A percentile compares a stretch with the other conserved stretches of the same genome.
phyloP scores from a whole-genome alignment of 2,329 filamentous ascomycete genomes.

The Cadophora malorum region DNA sequence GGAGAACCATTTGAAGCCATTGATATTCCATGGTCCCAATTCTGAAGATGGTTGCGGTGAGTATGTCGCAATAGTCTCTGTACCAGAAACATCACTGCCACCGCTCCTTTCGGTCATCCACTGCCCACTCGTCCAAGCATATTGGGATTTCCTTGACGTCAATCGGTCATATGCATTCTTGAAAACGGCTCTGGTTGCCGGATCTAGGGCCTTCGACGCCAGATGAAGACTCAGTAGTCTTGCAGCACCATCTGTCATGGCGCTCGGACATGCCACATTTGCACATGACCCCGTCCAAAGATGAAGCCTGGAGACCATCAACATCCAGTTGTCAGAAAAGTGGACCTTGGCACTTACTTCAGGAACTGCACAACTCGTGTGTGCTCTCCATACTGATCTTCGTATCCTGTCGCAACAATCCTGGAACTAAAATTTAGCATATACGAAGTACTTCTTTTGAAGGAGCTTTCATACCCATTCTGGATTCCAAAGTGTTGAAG shows the following conservation, averaged over 20 bases:
- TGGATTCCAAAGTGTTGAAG: slow-evolving; percentile 64
- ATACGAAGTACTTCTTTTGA: slow-evolving; percentile 29
- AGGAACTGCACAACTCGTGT: slow-evolving; percentile 66
- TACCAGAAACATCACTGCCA: slow-evolving; percentile 72
- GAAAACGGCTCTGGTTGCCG: slow-evolving; percentile 52
- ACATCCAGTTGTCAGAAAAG: background rate
- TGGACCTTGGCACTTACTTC: slow-evolving; percentile 43
- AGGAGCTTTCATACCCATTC: slow-evolving; percentile 51
- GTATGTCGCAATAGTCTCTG: slow-evolving; percentile 64
- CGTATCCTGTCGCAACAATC: slow-evolving; percentile 65
- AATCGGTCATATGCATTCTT: slow-evolving; percentile 60
- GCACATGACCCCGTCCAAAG: slow-evolving; percentile 34
- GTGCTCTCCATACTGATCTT: slow-evolving; percentile 56
- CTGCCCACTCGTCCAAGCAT: slow-evolving; percentile 74
- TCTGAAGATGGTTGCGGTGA: slow-evolving; percentile 24
- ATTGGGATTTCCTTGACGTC: slow-evolving; percentile 55
- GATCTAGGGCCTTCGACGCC: slow-evolving; percentile 38
- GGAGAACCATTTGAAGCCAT: slow-evolving; percentile 77
- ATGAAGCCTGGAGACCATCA: slow-evolving; percentile 28
- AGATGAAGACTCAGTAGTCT: slow-evolving; percentile 56
- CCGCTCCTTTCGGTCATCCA: slow-evolving; percentile 80
- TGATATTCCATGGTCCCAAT: slow-evolving; percentile 66
- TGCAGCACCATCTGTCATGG: slow-evolving; percentile 60
- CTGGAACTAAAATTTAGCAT: slow-evolving; percentile 40
- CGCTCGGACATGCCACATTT: slow-evolving; percentile 34